Percentiles rank a stretch among this genome's conserved stretches.
phyloP scores from a whole-genome alignment of 1,139 yeast genomes.

The Arxiozyma bovina region DNA sequence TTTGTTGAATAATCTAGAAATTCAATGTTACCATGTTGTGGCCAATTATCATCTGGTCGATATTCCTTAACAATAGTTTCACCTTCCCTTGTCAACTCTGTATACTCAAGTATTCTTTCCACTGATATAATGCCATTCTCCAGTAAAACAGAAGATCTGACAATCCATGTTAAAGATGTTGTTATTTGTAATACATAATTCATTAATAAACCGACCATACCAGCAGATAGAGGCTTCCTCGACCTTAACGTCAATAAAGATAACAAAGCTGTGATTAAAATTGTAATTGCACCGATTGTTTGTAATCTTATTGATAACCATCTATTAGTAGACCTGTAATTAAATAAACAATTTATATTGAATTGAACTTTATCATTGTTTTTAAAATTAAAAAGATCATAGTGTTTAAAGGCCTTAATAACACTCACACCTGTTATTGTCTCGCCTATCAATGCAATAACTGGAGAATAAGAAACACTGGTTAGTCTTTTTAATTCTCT shows the following conservation, averaged over 20 bases:
- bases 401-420: slow-evolving; percentile 47
- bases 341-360: slow-evolving; percentile 50
- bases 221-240: slow-evolving; percentile 47
- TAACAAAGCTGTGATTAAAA: slow-evolving; percentile 50
- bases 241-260: slow-evolving; percentile 46
- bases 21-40: slow-evolving; percentile 45
- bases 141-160: slow-evolving; percentile 59
- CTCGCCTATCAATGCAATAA: slow-evolving; percentile 57
- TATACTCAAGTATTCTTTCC: slow-evolving; percentile 66
- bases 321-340: slow-evolving; percentile 51
- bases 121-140: slow-evolving; percentile 71
- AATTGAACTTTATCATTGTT: slow-evolving; percentile 55
- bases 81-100: slow-evolving; percentile 55
- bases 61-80: slow-evolving; percentile 31
- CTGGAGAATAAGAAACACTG: slow-evolving; percentile 48
- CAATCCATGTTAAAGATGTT: slow-evolving; percentile 49
- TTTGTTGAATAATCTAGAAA: slow-evolving; percentile 56
- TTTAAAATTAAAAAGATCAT: slow-evolving; percentile 43
- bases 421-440: slow-evolving; percentile 53
- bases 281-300: slow-evolving; percentile 56
- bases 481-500: slow-evolving; percentile 50
- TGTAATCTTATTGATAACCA: slow-evolving; percentile 70
- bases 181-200: slow-evolving; percentile 64
- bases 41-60: slow-evolving; percentile 45
- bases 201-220: slow-evolving; percentile 66